These are phyloP conservation scores for Tetradesmus lagerheimii DNA, from an alignment of 139 green algal species.

Conservation along the genomic window DNA sequence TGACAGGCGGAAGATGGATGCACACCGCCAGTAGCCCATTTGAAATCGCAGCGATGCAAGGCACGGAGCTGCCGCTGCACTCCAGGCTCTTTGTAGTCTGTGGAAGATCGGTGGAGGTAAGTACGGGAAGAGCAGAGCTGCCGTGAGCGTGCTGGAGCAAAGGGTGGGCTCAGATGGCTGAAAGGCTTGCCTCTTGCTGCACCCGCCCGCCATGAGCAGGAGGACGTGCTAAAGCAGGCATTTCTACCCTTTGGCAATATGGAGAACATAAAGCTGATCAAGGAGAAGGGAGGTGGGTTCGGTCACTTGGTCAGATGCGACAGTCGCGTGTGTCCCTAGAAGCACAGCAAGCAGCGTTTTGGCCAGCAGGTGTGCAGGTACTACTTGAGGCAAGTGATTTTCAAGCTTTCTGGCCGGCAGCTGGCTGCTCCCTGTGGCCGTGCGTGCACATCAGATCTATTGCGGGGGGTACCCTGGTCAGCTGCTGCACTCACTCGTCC, in stretches of 20 bases:
- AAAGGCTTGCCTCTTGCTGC: background rate
- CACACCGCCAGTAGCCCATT: background rate
- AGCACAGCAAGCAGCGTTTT: background rate
- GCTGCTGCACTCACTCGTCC: background rate
- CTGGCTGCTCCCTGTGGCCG: background rate
- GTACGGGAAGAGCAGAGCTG: background rate
- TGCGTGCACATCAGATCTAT: background rate
- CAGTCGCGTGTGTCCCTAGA: background rate
- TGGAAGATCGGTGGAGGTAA: constrained; percentile 76
- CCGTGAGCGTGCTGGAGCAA: background rate
- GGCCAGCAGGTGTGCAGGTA: background rate
- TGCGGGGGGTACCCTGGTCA: background rate
- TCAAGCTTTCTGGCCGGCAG: background rate
- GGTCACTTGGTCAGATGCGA: constrained; percentile 19
- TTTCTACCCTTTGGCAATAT: constrained; percentile 74
- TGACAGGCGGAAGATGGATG: background rate
- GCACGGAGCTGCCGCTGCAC: constrained; percentile 33
- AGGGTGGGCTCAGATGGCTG: background rate
- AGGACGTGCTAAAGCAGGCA: constrained; percentile 65
- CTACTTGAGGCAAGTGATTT: background rate
- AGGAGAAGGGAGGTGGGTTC: constrained; percentile 84
- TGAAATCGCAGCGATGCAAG: constrained; percentile 1
- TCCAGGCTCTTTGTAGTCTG: constrained; percentile 80
- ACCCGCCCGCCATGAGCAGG: constrained; percentile 55
- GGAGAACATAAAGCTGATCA: constrained; percentile 81